These are phyloP conservation scores for Lactifluus volemus DNA, from an alignment of 768 basidiomycete species.

Conservation along the genomic window DNA sequence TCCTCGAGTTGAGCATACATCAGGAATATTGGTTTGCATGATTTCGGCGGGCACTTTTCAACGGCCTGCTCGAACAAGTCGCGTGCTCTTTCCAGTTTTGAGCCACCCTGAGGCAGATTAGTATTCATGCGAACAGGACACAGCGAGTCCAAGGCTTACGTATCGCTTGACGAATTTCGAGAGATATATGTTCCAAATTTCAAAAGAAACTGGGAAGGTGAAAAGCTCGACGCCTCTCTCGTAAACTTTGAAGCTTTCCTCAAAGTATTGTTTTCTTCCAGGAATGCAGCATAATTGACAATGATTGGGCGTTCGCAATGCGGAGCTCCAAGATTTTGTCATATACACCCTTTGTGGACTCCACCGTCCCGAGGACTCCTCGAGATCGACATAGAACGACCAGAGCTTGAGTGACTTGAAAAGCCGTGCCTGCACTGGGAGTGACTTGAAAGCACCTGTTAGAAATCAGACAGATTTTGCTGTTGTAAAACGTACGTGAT, in stretches of 20 bases:
- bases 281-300: constrained; percentile 92
- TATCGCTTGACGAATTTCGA: constrained; percentile 97
- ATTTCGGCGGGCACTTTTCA: constrained; percentile 92
- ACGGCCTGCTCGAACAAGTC: constrained; percentile 97
- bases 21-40: constrained; percentile 89
- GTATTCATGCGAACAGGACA: not conserved
- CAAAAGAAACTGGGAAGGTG: constrained; percentile 96
- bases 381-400: constrained; percentile 97
- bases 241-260: constrained; percentile 98
- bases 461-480: constrained; percentile 13
- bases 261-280: constrained; percentile 99
- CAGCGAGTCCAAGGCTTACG: constrained; percentile 39
- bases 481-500: constrained; percentile 58
- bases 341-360: constrained; percentile 85
- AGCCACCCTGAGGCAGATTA: constrained; percentile 57
- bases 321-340: constrained; percentile 94
- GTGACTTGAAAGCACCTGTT: constrained; percentile 37
- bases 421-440: constrained; percentile 79
- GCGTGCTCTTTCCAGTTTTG: constrained; percentile 90
- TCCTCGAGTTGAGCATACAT: constrained; percentile 97
- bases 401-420: constrained; percentile 98
- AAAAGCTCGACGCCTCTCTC: constrained; percentile 96
- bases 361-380: constrained; percentile 96
- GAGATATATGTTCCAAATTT: constrained; percentile 98
- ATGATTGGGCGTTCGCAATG: constrained; percentile 98